Conservation (phyloP, 1,284 basidiomycete genomes). For the Inonotus hispidus region DNA sequence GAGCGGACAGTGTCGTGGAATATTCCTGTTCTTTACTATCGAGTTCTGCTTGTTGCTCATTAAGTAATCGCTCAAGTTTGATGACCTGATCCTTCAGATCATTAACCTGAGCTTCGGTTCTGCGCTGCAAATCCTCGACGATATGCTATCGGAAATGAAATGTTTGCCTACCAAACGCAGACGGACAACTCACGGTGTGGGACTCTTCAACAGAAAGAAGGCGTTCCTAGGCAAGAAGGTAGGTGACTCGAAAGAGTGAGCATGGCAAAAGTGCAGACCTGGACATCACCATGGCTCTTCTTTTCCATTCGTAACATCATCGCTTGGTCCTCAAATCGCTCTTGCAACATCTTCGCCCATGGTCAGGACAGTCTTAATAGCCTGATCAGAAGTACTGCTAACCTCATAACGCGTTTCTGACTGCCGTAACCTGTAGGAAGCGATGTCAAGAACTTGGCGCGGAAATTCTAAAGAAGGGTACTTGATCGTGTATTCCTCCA, state of each 20-base stretch:
- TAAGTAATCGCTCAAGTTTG: background rate
- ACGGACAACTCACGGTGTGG: constrained; percentile 1
- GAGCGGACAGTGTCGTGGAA: background rate
- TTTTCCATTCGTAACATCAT: constrained; percentile 46
- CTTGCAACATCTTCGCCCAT: constrained; percentile 42
- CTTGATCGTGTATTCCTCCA: constrained; percentile 26
- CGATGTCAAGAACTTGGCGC: background rate
- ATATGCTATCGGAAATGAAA: constrained; percentile 1
- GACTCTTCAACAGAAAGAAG: constrained; percentile 5
- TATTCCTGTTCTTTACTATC: background rate
- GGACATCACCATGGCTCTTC: constrained; percentile 48
- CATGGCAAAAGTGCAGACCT: constrained; percentile 32
- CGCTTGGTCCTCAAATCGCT: constrained; percentile 54
- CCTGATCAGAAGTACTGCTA: background rate
- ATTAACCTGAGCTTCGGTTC: background rate
- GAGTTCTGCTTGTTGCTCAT: background rate
- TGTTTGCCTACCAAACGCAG: background rate
- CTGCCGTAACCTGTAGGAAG: constrained; percentile 25
- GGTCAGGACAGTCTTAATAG: background rate
- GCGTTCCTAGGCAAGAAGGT: constrained; percentile 5
- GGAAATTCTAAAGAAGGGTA: constrained; percentile 11
- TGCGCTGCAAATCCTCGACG: constrained; percentile 2
- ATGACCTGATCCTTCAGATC: constrained; percentile 3
- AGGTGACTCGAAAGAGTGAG: background rate
- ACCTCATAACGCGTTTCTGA: constrained; percentile 27